Base-by-base conservation (phyloP, 345 rosid species). In the Bruguiera parviflora region DNA sequence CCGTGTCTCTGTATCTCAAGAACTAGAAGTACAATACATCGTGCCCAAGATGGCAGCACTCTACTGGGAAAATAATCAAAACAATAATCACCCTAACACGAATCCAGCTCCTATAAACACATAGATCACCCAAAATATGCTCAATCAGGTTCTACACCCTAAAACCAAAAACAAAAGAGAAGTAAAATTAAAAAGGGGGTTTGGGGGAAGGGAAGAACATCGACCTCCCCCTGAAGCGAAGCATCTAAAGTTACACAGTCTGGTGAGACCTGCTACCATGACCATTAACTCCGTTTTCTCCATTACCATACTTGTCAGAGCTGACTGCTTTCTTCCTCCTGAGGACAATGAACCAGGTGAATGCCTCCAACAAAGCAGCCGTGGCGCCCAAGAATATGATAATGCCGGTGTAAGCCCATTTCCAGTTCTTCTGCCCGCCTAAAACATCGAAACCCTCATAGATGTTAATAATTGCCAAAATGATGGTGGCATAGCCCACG, bases 311-410 rank as follows among this genome's bases (percentile, higher is more conserved):
- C 29, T 71, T 75, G 31, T 68, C 73, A 9, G 84, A 22, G 11
- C 33, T 60, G 57, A 69, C 81, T 52, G 77, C 64, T 60, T 66
- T 81, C 83, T 85, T 89, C 61, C 89, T 86, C 43, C 71, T 84
- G 27, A 94, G 51, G 39, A 91, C 98, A 1, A 91, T 69, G 39
- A 65, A 53, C 97, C 98, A 94, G 63, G 97, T 94, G 0, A 87
- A 61, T 2, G 84, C 84, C 63, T 94, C 98, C 75, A 91, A 72
- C 3, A 86, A 56, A 24, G 75, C 73, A 0, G 91, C 79, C 0
- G 64, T 58, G 5, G 75, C 64, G 1, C 92, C 98, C 61, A 94
- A 76, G 22, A 82, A 82, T 5, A 87, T 81, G 62, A 94, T 73
- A 59, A 87, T 68, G 13, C 86, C 86, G 5, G 74, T 82, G 77